Percentiles rank a stretch among this genome's conserved stretches.
Evolutionary conservation across 139 green algal genomes (phyloP).

Genomic region (Coelastrella sp.): DNA sequence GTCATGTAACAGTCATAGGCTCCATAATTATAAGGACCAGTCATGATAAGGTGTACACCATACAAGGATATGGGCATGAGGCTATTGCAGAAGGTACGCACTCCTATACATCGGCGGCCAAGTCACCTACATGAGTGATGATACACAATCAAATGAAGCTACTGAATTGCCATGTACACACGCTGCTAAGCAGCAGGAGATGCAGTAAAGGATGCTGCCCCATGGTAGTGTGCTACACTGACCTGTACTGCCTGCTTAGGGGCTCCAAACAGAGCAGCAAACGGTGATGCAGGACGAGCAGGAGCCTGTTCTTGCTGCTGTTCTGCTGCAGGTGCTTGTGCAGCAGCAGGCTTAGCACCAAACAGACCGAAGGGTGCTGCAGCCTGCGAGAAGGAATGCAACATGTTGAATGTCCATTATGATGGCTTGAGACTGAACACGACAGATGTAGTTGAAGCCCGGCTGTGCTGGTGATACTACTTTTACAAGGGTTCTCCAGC

Average conservation of each 20-base stretch:
- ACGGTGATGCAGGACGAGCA: background rate
- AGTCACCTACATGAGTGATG: no score
- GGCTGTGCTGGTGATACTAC: no score
- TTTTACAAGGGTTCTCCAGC: no score
- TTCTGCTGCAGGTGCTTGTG: slow-evolving; percentile 19
- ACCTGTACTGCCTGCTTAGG: background rate
- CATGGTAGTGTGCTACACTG: background rate
- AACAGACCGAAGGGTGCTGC: slow-evolving; percentile 34
- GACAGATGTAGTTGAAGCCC: no score
- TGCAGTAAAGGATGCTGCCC: background rate
- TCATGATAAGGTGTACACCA: background rate
- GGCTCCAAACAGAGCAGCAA: slow-evolving; percentile 34
- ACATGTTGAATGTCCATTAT: background rate
- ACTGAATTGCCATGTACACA: background rate
- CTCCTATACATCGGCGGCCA: no score
- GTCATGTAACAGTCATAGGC: background rate
- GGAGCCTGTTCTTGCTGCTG: slow-evolving; percentile 27
- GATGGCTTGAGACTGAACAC: background rate
- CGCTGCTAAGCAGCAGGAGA: background rate
- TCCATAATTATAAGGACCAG: background rate
- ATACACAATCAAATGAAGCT: no score
- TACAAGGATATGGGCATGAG: background rate
- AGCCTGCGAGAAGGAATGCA: background rate
- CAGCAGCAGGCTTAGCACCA: background rate
- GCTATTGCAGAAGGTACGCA: no score